Evolutionary conservation across 768 basidiomycete genomes (phyloP).

Genomic region (Cubamyces lactineus): DNA sequence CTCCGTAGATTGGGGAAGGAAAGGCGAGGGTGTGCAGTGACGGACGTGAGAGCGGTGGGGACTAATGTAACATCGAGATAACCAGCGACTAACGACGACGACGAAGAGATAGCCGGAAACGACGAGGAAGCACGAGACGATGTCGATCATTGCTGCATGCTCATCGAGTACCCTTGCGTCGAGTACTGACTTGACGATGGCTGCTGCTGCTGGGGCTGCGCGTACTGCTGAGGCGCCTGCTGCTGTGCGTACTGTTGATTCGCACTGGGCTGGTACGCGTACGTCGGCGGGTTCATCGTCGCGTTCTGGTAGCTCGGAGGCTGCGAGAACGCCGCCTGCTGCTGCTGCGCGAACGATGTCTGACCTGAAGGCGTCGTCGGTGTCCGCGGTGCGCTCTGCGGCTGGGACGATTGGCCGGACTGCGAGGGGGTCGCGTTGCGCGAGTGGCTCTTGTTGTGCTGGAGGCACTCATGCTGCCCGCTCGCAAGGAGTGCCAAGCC

Average conservation of each 20-base stretch:
- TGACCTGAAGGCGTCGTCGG: slow-evolving; percentile 16
- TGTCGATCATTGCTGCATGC: slow-evolving; percentile 14
- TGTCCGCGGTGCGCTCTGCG: slow-evolving; percentile 7
- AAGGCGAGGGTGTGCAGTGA: slow-evolving; percentile 1
- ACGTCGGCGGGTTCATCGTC: slow-evolving; percentile 18
- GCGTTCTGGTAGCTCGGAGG: slow-evolving; percentile 19
- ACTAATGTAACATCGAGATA: not conserved
- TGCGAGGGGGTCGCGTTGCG: slow-evolving; percentile 30
- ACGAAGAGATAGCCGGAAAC: not conserved
- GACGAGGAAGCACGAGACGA: not conserved
- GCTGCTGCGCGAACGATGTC: slow-evolving; percentile 19
- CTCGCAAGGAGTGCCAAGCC: slow-evolving; percentile 84
- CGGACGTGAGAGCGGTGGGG: slow-evolving; percentile 9
- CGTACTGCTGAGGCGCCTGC: slow-evolving; percentile 9
- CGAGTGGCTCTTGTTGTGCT: slow-evolving; percentile 33
- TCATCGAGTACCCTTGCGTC: slow-evolving; percentile 11
- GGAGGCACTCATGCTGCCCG: slow-evolving; percentile 64
- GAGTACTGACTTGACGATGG: slow-evolving; percentile 4
- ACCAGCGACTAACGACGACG: not conserved
- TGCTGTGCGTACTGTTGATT: slow-evolving; percentile 19
- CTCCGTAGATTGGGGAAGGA: not conserved
- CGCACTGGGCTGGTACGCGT: slow-evolving; percentile 8
- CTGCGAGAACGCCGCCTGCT: slow-evolving; percentile 18
- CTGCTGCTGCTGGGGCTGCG: slow-evolving; percentile 2
- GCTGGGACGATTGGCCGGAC: slow-evolving; percentile 14